Base-by-base conservation (phyloP, 768 basidiomycete species). In the Cystofilobasidium capitatum region DNA sequence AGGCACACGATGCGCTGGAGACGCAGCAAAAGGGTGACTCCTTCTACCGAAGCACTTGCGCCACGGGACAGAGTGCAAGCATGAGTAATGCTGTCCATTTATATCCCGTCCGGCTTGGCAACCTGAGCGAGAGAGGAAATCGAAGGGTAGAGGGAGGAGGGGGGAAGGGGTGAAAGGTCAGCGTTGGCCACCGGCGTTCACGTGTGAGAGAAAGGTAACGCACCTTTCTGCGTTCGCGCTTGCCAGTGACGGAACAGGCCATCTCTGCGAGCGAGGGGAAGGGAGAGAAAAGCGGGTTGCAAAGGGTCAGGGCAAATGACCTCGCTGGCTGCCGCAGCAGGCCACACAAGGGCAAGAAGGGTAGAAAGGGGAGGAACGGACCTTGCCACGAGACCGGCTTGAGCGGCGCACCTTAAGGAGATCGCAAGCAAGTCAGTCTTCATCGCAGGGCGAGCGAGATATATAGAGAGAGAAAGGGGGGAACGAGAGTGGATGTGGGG, bases 341-440 rank as follows among this genome's bases (percentile, higher is more conserved):
- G n/a, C n/a, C n/a, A n/a, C 22, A 51, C n/a, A 33, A 55, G 29
- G 8, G 10, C 35, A 42, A 44, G 10, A 35, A 47, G 37, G 14
- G 13, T 20, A 26, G 14, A 20, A 57, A 55, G 29, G 20, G 22
- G 9, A 29, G 7, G 58, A 10, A 49, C 62, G 29, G 20, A 63
- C 88, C 88, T 77, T 88, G 85, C 90, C 90, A 91, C 1, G 88
- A 89, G 17, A 89, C 83, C 0, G 90, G 87, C 65, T 88, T 85
- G 83, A 92, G 85, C 26, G 87, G 87, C 13, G 83, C 85, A 63
- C 89, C 88, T 89, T 72, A 37, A 10, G 49, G 36, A 4, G 10
- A 44, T 58, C 5, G 45, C 35, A 47, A 16, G 42, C 24, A 13
- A 1, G 17, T 6, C 33, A 13, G 62, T 29, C 61, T 26, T 63